Percentiles rank a stretch among this genome's conserved stretches.
Conservation (phyloP, 305 asterid genomes). For the Rubia tinctorum region DNA sequence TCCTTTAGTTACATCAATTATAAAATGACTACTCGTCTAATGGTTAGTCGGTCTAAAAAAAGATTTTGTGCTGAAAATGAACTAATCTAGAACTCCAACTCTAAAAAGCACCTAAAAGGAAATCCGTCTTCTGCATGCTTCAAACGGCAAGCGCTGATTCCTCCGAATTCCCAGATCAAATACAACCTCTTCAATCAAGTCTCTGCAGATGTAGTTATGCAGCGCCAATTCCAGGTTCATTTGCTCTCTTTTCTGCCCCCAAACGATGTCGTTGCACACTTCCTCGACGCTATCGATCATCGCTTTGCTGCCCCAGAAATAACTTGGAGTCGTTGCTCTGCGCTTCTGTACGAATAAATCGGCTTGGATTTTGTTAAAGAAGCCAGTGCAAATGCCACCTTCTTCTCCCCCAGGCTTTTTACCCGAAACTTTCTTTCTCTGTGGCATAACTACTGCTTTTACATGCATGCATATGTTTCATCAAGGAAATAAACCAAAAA, state of each 20-base stretch:
- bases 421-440: conserved; percentile 22
- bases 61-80: no score
- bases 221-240: conserved; percentile 56
- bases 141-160: conserved; percentile 38
- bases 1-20: no score
- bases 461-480: background rate
- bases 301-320: conserved; percentile 45
- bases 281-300: conserved; percentile 68
- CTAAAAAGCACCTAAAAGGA: conserved; percentile 32
- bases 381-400: conserved; percentile 22
- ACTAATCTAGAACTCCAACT: background rate
- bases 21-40: no score
- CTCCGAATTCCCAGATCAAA: conserved; percentile 36
- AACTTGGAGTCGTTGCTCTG: conserved; percentile 25
- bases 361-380: conserved; percentile 23
- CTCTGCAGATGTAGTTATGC: conserved; percentile 61
- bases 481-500: background rate
- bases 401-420: conserved; percentile 46
- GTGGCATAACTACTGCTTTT: conserved; percentile 11
- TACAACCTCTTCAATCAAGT: conserved; percentile 63
- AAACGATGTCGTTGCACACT: conserved; percentile 60
- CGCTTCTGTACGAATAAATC: conserved; percentile 32
- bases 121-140: conserved; percentile 64
- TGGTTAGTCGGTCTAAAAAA: no score
- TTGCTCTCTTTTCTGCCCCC: conserved; percentile 72